Base-by-base conservation (phyloP, 2,329 filamentous ascomycete species). In the Whalleya microplaca region DNA sequence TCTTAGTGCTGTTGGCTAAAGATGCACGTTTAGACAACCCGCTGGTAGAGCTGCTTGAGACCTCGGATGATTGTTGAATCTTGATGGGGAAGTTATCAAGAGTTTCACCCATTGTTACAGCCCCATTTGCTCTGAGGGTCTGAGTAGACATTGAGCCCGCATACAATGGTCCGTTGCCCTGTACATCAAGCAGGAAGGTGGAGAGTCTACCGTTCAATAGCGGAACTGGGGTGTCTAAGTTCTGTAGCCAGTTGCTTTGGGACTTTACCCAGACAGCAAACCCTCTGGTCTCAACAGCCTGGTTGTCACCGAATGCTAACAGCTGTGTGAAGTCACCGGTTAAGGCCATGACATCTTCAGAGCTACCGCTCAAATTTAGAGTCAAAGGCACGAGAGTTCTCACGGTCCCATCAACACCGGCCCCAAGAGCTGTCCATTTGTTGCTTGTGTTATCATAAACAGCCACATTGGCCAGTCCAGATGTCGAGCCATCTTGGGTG, bases 211-310 rank as follows among this genome's bases (percentile, higher is more conserved):
- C 96, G 55, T 82, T 81, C 65, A 96, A 83, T 6, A 84, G 80
- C 52, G 90, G 86, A 29, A 86, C 81, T 7, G 83, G 76, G 6
- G 84, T 77, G 37, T 86, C 73, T 18, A 97, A 76, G 64, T 96
- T 95, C 69, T 92, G 86, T 16, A 99, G 80, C 95, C 95, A 99
- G 70, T 95, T 95, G 55, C 81, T 82, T 59, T 83, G 80, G 2
- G 92, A 96, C 2, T 91, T 91, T 7, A 98, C 88, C 95, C 95
- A 99, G 40, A 98, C 80, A 14, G 92, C 94, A 67, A 99, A 92
- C 2, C 93, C 92, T 48, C 85, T 75, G 0, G 87, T 89, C 8
- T 82, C 67, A 23, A 87, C 80, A 9, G 85, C 82, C 6, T 80
- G 72, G 63, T 87, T 87, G 61, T 79, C 79, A 37, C 78, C 85